Percentiles rank a stretch among this genome's conserved stretches.
phyloP scores from a whole-genome alignment of 495 filamentous ascomycete genomes.

The Neurospora terricola region DNA sequence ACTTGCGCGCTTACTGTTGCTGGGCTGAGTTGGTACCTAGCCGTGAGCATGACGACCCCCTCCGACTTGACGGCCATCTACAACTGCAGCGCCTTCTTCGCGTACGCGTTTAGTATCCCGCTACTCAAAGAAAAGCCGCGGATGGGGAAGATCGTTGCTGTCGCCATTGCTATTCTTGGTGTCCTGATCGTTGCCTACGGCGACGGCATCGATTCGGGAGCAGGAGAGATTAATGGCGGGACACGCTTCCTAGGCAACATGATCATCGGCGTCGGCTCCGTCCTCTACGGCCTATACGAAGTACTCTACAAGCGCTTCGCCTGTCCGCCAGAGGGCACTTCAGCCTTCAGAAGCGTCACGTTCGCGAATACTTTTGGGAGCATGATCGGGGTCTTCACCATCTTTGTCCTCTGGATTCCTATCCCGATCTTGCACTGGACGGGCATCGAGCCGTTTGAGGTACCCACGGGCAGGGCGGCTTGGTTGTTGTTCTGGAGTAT shows the following conservation, averaged over 20 bases:
- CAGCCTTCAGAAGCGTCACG: constrained; percentile 70
- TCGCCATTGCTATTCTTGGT: constrained; percentile 74
- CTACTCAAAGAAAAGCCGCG: constrained; percentile 75
- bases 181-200: constrained; percentile 92
- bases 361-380: constrained; percentile 90
- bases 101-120: constrained; percentile 89
- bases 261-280: constrained; percentile 84
- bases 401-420: constrained; percentile 85
- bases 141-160: constrained; percentile 70
- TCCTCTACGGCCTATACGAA: constrained; percentile 94
- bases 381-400: constrained; percentile 73
- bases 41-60: constrained; percentile 84
- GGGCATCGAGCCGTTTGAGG: constrained; percentile 71
- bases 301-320: constrained; percentile 88
- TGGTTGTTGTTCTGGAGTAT: constrained; percentile 74
- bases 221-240: constrained; percentile 27
- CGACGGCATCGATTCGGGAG: constrained; percentile 35
- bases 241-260: constrained; percentile 72
- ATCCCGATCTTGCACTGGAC: constrained; percentile 70
- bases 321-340: constrained; percentile 83
- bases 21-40: constrained; percentile 90
- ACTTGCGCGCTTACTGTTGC: constrained; percentile 84
- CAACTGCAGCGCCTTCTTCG: constrained; percentile 98
- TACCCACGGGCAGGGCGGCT: constrained; percentile 65
- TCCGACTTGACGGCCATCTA: constrained; percentile 95